Percentiles rank a stretch among this genome's conserved stretches.
These are phyloP conservation scores for Cyclotella choctawhatcheeana DNA, from an alignment of 108 stramenopile genomes.

Conservation along the genomic window DNA sequence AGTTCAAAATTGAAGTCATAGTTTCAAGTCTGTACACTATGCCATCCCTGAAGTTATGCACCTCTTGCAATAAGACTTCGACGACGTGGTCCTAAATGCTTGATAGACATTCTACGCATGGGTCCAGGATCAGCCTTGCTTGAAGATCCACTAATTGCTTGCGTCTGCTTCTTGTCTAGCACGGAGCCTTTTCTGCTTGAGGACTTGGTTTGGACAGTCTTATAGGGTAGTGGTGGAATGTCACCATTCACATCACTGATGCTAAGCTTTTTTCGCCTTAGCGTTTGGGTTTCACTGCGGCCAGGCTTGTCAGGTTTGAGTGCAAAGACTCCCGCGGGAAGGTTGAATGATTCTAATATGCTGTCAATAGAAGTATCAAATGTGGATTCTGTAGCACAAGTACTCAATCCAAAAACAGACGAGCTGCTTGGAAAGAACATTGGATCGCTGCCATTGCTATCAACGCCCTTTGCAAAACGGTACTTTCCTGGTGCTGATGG, in stretches of 20 bases:
- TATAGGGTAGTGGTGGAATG: conserved; percentile 4
- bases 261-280: conserved; percentile 1
- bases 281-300: not conserved
- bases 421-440: conserved; percentile 22
- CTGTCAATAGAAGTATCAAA: conserved; percentile 3
- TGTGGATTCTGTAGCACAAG: not conserved
- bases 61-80: not conserved
- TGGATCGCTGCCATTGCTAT: not conserved
- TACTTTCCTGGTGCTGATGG: conserved; percentile 4
- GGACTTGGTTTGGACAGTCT: not conserved
- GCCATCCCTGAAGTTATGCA: not conserved
- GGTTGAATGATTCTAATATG: not conserved
- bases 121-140: not conserved
- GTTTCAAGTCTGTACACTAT: not conserved
- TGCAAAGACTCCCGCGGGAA: not conserved
- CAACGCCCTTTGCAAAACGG: not conserved
- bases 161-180: too few relatives aligned
- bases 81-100: not conserved
- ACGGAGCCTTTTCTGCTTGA: too few relatives aligned
- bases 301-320: not conserved
- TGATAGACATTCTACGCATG: not conserved
- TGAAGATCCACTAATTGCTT: not conserved
- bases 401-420: not conserved
- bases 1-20: too few relatives aligned
- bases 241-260: not conserved